These are phyloP conservation scores for Russula dissimulans DNA, from an alignment of 768 basidiomycete species.

Conservation along the genomic window DNA sequence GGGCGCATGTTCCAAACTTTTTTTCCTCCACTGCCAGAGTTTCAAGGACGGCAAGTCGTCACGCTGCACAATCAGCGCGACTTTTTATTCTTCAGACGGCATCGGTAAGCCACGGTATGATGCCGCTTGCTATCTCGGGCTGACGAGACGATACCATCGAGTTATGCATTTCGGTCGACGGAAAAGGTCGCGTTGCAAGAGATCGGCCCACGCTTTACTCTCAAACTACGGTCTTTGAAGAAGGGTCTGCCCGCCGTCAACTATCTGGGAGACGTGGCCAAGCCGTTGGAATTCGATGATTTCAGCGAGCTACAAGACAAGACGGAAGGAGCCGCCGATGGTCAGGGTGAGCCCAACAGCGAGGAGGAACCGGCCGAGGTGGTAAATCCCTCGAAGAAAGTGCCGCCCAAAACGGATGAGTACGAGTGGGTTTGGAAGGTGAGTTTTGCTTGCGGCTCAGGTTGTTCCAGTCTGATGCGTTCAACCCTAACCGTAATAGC, in stretches of 20 bases:
- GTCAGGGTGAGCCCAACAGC: slow-evolving; percentile 20
- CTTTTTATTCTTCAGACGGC: slow-evolving; percentile 94
- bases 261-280: slow-evolving; percentile 53
- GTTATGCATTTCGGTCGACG: slow-evolving; percentile 85
- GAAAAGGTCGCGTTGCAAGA: slow-evolving; percentile 93
- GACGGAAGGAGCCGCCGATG: slow-evolving; percentile 23
- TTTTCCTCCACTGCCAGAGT: slow-evolving; percentile 92
- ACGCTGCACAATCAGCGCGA: slow-evolving; percentile 96
- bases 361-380: slow-evolving; percentile 20
- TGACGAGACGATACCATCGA: slow-evolving; percentile 26
- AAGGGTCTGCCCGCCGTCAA: slow-evolving; percentile 81
- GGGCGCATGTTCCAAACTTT: slow-evolving; percentile 95
- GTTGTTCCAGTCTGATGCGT: not conserved
- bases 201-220: slow-evolving; percentile 94
- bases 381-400: slow-evolving; percentile 24
- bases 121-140: slow-evolving; percentile 5
- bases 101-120: slow-evolving; percentile 48
- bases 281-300: slow-evolving; percentile 44
- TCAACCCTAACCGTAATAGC: slow-evolving; percentile 35
- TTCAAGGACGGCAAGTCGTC: slow-evolving; percentile 93
- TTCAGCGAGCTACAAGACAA: slow-evolving; percentile 27
- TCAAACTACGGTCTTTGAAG: slow-evolving; percentile 84
- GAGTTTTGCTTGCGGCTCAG: slow-evolving; percentile 22
- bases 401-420: slow-evolving; percentile 64
- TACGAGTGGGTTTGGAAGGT: slow-evolving; percentile 91